Evolutionary conservation across 805 yeast genomes (phyloP).

Genomic region (Candida khao-thaluensis): DNA sequence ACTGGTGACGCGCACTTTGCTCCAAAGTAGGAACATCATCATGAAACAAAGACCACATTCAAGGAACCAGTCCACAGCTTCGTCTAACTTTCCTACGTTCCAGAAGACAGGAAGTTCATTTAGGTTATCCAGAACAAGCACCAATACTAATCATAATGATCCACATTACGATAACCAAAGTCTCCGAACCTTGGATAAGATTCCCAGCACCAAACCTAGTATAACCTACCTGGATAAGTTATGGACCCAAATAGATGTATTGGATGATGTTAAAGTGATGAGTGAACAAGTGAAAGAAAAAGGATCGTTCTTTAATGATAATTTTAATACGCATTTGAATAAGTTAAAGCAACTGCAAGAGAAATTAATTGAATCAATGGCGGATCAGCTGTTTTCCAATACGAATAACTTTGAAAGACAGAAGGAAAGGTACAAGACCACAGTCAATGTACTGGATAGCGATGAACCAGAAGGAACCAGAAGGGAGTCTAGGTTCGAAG

Average conservation of each 20-base stretch:
- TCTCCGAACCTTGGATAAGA: conserved; percentile 41
- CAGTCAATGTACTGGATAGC: conserved; percentile 18
- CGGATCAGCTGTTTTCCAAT: conserved; percentile 26
- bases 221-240: conserved; percentile 70
- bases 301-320: conserved; percentile 50
- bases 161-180: conserved; percentile 14
- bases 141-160: conserved; percentile 11
- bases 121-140: conserved; percentile 14
- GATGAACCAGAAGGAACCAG: conserved; percentile 9
- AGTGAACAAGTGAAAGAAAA: conserved; percentile 44
- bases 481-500: conserved; percentile 8
- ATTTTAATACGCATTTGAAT: conserved; percentile 51
- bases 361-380: conserved; percentile 33
- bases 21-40: too few species aligned
- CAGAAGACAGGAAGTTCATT: conserved; percentile 10
- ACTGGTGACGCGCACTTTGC: too few species aligned
- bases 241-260: conserved; percentile 85
- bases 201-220: conserved; percentile 55
- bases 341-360: conserved; percentile 57
- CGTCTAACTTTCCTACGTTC: conserved; percentile 13
- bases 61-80: conserved; percentile 9
- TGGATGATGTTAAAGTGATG: conserved; percentile 73
- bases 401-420: conserved; percentile 19
- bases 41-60: conserved; percentile 11
- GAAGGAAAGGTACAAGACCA: conserved; percentile 25